Base-by-base conservation (phyloP, 805 yeast species). In the Cyberlindnera saturnus region DNA sequence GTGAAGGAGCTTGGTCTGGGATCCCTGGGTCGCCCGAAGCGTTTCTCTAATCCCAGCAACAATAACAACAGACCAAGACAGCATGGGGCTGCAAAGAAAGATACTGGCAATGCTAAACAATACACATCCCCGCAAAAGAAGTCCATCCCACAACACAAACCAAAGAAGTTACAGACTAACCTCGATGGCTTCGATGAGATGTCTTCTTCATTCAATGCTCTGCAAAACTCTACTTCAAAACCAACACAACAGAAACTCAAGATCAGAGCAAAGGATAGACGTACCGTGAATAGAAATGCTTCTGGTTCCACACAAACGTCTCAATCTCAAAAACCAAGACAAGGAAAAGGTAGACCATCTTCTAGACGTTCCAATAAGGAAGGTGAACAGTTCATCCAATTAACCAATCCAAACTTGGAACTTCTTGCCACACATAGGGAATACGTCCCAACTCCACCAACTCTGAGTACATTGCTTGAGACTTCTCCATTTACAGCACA, bases 401-500 rank as follows among this genome's bases (percentile, higher is more conserved):
- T 20, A 6, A 10, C 34, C 4, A 55, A 55, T 34, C 49, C 59
- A 34, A 55, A 55, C 39, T 36, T 51, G 23, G 39, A 38, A 17
- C 31, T 45, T 38, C 40, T 59, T 39, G 33, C 33, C 44, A 43
- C 28, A 23, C 28, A 23, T 10, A 8, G 52, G 3, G 3, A 46
- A 34, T 53, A 52, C 36, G 40, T 34, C 2, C 59, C 59, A 43
- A 43, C 50, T 28, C 41, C 47, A 4, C 53, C 52, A 35, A 40
- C 56, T 6, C 14, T 54, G 13, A 41, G 42, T 9, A 34, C 49
- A 1, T 32, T 56, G 10, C 23, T 53, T 13, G 31, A 37, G 9
- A 20, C 29, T 9, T 43, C 55, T 3, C 51, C 52, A 32, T 40
- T 53, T 10, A 53, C 55, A 3, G 48, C 60, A 1, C 56, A 55